Evolutionary conservation across 805 yeast species (phyloP), one percentile per base, ranked within the genome.

Genomic region (Nakazawaea molendinolei): DNA sequence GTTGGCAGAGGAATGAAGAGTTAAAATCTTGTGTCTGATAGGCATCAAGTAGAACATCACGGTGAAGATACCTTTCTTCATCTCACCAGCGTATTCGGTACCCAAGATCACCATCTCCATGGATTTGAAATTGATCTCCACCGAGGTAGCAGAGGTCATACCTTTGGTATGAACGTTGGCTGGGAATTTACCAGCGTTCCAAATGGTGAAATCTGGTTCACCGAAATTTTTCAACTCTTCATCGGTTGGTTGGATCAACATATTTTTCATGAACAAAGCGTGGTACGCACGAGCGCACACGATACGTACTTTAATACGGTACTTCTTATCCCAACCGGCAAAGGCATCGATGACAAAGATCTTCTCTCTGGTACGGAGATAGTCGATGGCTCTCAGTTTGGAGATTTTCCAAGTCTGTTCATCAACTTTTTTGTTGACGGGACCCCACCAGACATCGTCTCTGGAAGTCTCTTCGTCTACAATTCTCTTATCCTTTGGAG

Each of bases 41-140:
- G 98, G 98, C 97, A 89, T 89, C 62, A 92, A 72, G 73, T 90
- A 90, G 69, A 92, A 90, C 98, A 90, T 90, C 43, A 90, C 97
- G 16, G 97, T 87, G 76, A 90, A 87, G 55, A 90, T 87, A 69
- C 98, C 98, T 72, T 90, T 90, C 74, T 90, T 90, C 98, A 90
- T 90, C 72, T 90, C 98, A 55, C 98, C 98, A 38, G 98, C 98
- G 58, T 90, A 90, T 71, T 90, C 98, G 30, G 97, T 90, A 65
- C 98, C 98, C 52, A 92, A 73, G 55, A 90, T 92, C 46, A 90
- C 87, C 98, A 92, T 90, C 70, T 92, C 98, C 96, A 89, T 89
- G 49, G 76, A 86, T 68, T 87, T 84, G 74, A 90, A 90, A 68
- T 90, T 90, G 58, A 90, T 87, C 66, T 87, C 97, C 46, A 90